Evolutionary conservation across 257 asterid species (phyloP).

Genomic region (Handroanthus guayacan): DNA sequence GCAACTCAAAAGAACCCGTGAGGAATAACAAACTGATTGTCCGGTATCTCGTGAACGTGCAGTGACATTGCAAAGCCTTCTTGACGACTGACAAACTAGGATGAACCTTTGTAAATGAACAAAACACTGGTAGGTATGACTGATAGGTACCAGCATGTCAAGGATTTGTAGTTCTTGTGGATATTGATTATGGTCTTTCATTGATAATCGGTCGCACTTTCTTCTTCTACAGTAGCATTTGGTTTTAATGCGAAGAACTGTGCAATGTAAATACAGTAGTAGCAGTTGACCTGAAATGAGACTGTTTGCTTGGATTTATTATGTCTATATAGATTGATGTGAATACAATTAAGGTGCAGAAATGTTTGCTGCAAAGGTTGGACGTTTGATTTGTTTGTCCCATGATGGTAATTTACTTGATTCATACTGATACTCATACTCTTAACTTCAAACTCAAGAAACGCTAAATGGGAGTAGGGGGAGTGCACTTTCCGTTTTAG

Average conservation of each 20-base stretch:
- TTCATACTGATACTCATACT: too few relatives aligned
- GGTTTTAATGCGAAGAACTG: conserved; percentile 23
- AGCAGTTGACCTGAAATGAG: not conserved
- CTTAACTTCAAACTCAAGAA: too few relatives aligned
- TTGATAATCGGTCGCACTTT: not conserved
- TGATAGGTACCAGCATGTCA: conserved; percentile 5
- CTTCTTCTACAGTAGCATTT: conserved; percentile 6
- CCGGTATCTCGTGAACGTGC: conserved; percentile 31
- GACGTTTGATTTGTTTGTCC: too few relatives aligned
- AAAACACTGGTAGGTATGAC: conserved; percentile 1
- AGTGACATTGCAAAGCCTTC: conserved; percentile 36
- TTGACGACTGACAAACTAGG: not conserved
- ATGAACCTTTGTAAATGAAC: conserved; percentile 2
- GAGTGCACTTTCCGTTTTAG: too few relatives aligned
- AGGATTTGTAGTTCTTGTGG: conserved; percentile 10
- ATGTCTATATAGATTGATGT: not conserved
- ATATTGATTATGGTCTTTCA: conserved; percentile 25
- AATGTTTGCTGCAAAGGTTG: too few relatives aligned
- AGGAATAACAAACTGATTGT: not conserved
- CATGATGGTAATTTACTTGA: too few relatives aligned
- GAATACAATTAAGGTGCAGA: too few relatives aligned
- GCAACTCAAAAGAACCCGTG: not conserved
- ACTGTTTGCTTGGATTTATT: not conserved
- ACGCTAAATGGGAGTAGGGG: too few relatives aligned
- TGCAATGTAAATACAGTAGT: conserved; percentile 11